phyloP scores from a whole-genome alignment of 768 basidiomycete genomes.

The Auricularia sp. region DNA sequence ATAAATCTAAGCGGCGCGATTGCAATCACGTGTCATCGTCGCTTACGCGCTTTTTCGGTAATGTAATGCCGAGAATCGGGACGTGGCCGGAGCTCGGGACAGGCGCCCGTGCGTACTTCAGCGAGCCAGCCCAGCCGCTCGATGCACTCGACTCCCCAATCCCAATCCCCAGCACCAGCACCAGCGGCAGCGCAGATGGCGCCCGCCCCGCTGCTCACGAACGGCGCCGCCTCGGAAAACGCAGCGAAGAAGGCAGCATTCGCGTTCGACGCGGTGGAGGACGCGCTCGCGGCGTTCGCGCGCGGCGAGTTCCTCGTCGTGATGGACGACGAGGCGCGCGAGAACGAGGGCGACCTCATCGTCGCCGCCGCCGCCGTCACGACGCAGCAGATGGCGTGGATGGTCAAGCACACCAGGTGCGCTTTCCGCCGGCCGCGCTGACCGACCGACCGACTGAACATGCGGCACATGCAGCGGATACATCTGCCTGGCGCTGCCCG shows the following conservation, averaged over 20 bases:
- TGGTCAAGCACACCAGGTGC: slow-evolving; percentile 92
- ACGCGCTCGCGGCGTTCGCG: slow-evolving; percentile 64
- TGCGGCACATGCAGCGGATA: slow-evolving; percentile 55
- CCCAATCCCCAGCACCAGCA: too few relatives aligned
- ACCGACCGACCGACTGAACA: not conserved
- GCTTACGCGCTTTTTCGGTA: too few relatives aligned
- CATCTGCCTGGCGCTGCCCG: slow-evolving; percentile 80
- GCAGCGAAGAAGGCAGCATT: slow-evolving; percentile 10
- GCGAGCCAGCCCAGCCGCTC: too few relatives aligned
- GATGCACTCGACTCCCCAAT: too few relatives aligned
- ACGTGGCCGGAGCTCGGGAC: too few relatives aligned
- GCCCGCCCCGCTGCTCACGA: not conserved
- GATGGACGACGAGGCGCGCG: slow-evolving; percentile 91
- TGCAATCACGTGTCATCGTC: too few relatives aligned
- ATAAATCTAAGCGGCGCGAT: too few relatives aligned
- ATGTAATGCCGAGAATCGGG: too few relatives aligned
- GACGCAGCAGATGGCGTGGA: slow-evolving; percentile 98
- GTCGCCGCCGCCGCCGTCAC: slow-evolving; percentile 76
- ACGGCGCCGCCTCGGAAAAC: not conserved
- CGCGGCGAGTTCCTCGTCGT: slow-evolving; percentile 89
- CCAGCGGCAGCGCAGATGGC: not conserved
- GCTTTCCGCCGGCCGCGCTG: slow-evolving; percentile 17
- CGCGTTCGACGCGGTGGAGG: slow-evolving; percentile 68
- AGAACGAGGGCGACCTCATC: slow-evolving; percentile 97
- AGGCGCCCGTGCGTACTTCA: too few relatives aligned